Evolutionary conservation across 805 yeast species (phyloP).

Genomic region (Candida xyloterini): DNA sequence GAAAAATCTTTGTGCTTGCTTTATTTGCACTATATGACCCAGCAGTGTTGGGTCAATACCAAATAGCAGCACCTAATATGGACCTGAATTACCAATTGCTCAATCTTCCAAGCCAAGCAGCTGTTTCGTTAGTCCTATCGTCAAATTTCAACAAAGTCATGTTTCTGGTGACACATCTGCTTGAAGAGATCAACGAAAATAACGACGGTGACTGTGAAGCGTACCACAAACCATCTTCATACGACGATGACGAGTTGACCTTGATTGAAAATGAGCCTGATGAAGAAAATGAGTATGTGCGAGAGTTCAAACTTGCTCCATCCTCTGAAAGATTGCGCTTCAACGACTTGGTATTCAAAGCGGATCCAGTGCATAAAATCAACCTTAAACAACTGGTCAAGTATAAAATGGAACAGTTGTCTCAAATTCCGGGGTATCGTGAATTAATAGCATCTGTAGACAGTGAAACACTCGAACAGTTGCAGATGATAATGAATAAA

Average conservation of each 20-base stretch:
- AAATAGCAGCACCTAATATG: slow-evolving; percentile 16
- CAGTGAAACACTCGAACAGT: slow-evolving; percentile 30
- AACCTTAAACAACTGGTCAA: slow-evolving; percentile 45
- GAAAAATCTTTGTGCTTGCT: slow-evolving; percentile 45
- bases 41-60: slow-evolving; percentile 12
- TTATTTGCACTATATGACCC: slow-evolving; percentile 29
- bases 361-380: slow-evolving; percentile 55
- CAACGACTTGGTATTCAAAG: slow-evolving; percentile 33
- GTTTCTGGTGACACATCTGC: slow-evolving; percentile 35
- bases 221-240: slow-evolving; percentile 44
- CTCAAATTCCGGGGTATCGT: slow-evolving; percentile 34
- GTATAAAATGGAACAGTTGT: slow-evolving; percentile 29
- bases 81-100: slow-evolving; percentile 27
- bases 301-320: slow-evolving; percentile 27
- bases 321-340: slow-evolving; percentile 44
- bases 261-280: slow-evolving; percentile 23
- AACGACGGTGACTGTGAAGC: slow-evolving; percentile 52
- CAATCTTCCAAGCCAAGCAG: slow-evolving; percentile 22
- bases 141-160: slow-evolving; percentile 28
- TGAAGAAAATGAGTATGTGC: slow-evolving; percentile 26
- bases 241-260: slow-evolving; percentile 34
- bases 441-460: slow-evolving; percentile 34
- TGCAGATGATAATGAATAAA: slow-evolving; percentile 25
- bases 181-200: slow-evolving; percentile 74
- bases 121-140: slow-evolving; percentile 24